phyloP scores from a whole-genome alignment of 2,329 filamentous ascomycete genomes.

The Byssothecium circinans region DNA sequence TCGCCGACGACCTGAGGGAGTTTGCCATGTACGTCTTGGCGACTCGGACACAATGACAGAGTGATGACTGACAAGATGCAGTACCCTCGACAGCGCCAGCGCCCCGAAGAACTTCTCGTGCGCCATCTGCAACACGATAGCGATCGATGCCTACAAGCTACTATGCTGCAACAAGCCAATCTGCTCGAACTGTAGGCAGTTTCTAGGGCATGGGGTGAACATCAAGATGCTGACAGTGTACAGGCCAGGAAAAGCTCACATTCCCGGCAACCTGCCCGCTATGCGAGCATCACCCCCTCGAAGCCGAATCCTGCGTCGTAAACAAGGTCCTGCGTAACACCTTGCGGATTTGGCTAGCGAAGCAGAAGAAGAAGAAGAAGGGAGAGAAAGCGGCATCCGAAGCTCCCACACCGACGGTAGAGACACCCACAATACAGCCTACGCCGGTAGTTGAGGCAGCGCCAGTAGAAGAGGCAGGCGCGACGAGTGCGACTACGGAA shows the following conservation, averaged over 20 bases:
- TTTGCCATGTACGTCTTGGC: constrained; percentile 30
- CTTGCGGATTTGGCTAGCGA: constrained; percentile 86
- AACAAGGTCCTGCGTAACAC: constrained; percentile 92
- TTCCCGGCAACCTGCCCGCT: constrained; percentile 83
- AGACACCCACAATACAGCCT: constrained; percentile 25
- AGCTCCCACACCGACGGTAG: constrained; percentile 27
- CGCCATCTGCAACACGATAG: constrained; percentile 87
- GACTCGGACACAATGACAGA: neutral
- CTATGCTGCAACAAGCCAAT: constrained; percentile 96
- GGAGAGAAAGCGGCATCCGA: constrained; percentile 37
- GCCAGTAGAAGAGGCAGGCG: constrained; percentile 14
- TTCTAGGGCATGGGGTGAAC: neutral
- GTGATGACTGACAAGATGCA: constrained; percentile 42
- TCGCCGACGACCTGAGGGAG: constrained; percentile 37
- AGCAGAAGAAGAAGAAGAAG: constrained; percentile 73
- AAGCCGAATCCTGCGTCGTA: constrained; percentile 80
- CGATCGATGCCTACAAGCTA: constrained; percentile 85
- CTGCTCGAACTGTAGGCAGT: constrained; percentile 76
- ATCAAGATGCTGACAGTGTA: constrained; percentile 6
- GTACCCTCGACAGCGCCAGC: constrained; percentile 73
- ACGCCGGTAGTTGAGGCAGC: constrained; percentile 24
- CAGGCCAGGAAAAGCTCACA: constrained; percentile 50
- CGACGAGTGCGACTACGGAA: constrained; percentile 31
- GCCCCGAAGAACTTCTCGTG: constrained; percentile 96
- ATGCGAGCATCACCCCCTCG: constrained; percentile 88